These are phyloP conservation scores for Kazachstania africana DNA, from an alignment of 805 yeast genomes.

Conservation along the genomic window DNA sequence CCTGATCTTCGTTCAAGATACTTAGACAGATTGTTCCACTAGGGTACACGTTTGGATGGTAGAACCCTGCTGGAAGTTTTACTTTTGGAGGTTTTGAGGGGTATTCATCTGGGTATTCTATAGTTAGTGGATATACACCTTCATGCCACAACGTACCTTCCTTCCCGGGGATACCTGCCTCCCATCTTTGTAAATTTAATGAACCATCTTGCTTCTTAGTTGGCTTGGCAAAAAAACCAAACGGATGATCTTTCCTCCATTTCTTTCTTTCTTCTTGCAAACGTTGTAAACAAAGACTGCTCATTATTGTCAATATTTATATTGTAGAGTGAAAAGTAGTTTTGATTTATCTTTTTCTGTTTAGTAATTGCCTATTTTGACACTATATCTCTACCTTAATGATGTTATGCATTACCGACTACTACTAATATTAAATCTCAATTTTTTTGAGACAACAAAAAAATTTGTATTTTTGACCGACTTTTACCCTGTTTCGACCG, in stretches of 20 bases:
- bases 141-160: slow-evolving; percentile 77
- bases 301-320: slow-evolving; percentile 21
- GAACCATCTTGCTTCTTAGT: slow-evolving; percentile 68
- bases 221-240: slow-evolving; percentile 94
- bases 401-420: too few species aligned
- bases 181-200: slow-evolving; percentile 78
- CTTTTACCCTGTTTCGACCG: too few species aligned
- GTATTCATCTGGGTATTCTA: slow-evolving; percentile 78
- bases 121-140: slow-evolving; percentile 77
- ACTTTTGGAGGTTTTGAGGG: slow-evolving; percentile 97
- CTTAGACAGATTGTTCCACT: slow-evolving; percentile 93
- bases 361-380: neutral
- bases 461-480: too few species aligned
- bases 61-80: slow-evolving; percentile 76
- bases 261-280: slow-evolving; percentile 91
- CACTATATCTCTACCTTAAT: too few species aligned
- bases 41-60: slow-evolving; percentile 96
- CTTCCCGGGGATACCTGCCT: slow-evolving; percentile 93
- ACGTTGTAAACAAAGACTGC: slow-evolving; percentile 62
- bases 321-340: too few species aligned
- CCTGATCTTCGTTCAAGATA: slow-evolving; percentile 87
- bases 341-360: neutral
- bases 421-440: too few species aligned
- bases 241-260: slow-evolving; percentile 98
- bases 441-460: too few species aligned